Conservation (phyloP, 805 yeast genomes). For the Candida sanyiensis region DNA sequence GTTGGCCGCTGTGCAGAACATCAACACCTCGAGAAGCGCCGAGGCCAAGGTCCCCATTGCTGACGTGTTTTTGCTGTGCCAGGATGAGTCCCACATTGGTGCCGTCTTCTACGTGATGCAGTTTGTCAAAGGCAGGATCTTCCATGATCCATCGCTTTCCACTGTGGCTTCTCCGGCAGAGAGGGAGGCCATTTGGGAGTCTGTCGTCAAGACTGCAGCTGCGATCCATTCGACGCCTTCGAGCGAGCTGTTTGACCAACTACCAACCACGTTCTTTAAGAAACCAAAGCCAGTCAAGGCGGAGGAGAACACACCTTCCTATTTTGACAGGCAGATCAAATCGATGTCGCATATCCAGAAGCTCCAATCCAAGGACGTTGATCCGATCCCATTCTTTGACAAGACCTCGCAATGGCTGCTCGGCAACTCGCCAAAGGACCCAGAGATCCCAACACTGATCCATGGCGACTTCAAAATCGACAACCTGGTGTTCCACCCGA, state of each 20-base stretch:
- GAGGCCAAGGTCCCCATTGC: slow-evolving; percentile 47
- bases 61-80: slow-evolving; percentile 44
- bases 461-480: slow-evolving; percentile 66
- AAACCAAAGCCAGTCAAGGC: slow-evolving; percentile 19
- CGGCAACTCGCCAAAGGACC: slow-evolving; percentile 42
- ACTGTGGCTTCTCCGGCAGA: slow-evolving; percentile 28
- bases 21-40: slow-evolving; percentile 17
- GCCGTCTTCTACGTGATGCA: slow-evolving; percentile 57
- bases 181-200: slow-evolving; percentile 37
- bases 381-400: slow-evolving; percentile 43
- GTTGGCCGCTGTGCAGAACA: slow-evolving; percentile 32
- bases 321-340: slow-evolving; percentile 49
- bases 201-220: slow-evolving; percentile 42
- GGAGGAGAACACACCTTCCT: slow-evolving; percentile 27
- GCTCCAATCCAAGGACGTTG: slow-evolving; percentile 34
- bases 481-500: slow-evolving; percentile 55
- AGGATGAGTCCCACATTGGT: slow-evolving; percentile 49
- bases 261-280: slow-evolving; percentile 40
- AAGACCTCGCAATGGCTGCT: slow-evolving; percentile 38
- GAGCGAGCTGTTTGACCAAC: slow-evolving; percentile 32
- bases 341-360: slow-evolving; percentile 40
- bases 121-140: slow-evolving; percentile 49
- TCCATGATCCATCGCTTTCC: slow-evolving; percentile 45
- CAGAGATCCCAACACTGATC: slow-evolving; percentile 39
- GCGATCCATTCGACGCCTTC: slow-evolving; percentile 48